These are phyloP conservation scores for Amylocystis lapponica DNA, from an alignment of 768 basidiomycete species.

Conservation along the genomic window DNA sequence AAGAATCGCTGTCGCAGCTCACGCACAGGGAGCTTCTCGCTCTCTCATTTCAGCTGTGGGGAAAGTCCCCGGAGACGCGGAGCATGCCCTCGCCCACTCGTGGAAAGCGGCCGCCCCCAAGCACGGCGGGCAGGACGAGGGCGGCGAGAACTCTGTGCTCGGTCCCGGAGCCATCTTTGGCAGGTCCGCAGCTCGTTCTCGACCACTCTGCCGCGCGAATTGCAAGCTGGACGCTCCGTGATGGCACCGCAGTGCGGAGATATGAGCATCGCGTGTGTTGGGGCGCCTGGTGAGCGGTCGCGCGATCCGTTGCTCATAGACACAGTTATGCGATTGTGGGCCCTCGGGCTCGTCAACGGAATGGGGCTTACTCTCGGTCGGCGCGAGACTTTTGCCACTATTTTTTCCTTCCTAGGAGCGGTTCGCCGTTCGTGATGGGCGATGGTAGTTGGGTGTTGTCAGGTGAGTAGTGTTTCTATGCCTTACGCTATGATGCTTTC, in stretches of 20 bases:
- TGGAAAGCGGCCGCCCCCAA: conserved; percentile 76
- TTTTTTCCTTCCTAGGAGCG: conserved; percentile 55
- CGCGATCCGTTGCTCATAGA: conserved; percentile 74
- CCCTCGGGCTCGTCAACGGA: conserved; percentile 58
- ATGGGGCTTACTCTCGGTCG: conserved; percentile 90
- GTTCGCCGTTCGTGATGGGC: conserved; percentile 39
- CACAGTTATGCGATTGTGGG: conserved; percentile 83
- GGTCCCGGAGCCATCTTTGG: conserved; percentile 11
- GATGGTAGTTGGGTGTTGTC: not conserved
- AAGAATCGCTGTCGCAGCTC: conserved; percentile 87
- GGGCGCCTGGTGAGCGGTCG: conserved; percentile 32
- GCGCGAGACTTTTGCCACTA: conserved; percentile 32
- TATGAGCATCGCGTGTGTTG: conserved; percentile 59
- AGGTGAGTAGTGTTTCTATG: conserved; percentile 2
- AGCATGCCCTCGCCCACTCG: conserved; percentile 44
- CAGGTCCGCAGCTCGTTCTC: conserved; percentile 37
- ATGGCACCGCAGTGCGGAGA: conserved; percentile 62
- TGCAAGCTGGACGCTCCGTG: conserved; percentile 42
- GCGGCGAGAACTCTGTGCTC: conserved; percentile 30
- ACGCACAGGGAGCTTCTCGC: conserved; percentile 54
- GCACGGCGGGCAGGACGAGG: conserved; percentile 59
- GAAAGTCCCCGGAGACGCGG: conserved; percentile 93
- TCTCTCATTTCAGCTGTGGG: conserved; percentile 66
- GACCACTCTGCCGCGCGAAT: conserved; percentile 26
- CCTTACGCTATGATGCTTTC: conserved; percentile 44